Evolutionary conservation across 495 filamentous ascomycete genomes (phyloP), one percentile per base, ranked within the genome.

Genomic region (Aspergillus mulundensis): DNA sequence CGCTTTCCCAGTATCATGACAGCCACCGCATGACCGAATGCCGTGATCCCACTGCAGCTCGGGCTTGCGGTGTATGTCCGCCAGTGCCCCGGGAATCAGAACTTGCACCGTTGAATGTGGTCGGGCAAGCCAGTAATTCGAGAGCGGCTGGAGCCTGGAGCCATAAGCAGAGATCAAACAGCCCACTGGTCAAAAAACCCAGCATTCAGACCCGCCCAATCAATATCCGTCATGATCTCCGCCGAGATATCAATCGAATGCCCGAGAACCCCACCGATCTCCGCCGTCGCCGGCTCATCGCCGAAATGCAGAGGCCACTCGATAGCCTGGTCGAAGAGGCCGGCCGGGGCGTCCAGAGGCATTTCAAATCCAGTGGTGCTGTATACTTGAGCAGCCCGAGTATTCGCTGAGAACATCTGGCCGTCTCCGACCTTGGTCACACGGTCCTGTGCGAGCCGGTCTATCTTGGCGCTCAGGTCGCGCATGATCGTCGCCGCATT

Each of bases 401-500:
- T n/a, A n/a, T n/a, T n/a, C 8, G 6, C 4, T 10, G 23, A 12
- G 6, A 15, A 30, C 14, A 4, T 32, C 5, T 36, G 5, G 12
- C 2, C 12, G 11, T 10, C 16, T 19, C 7, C 16, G 5, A n/a
- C 25, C 4, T 16, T 42, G 7, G 3, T n/a, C 21, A 16, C 1
- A 15, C 25, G 6, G n/a, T 41, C 20, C 11, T 30, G 12, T 36
- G 20, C 15, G 3, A 55, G 34, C 1, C 11, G 24, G 21, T 75
- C 70, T n/a, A 66, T 53, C 47, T 70, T 72, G 15, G 16, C 54
- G 4, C 39, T 38, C 11, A 73, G 58, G 11, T 66, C 67, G 5
- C 63, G 56, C 47, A 66, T 66, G n/a, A 81, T 68, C 3, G 64
- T 61, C 0, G 74, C 73, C 7, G 80, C 78, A 41, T 68, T 74